These are phyloP conservation scores for Dendrobium officinale DNA, from an alignment of 106 monocot species.

Conservation along the genomic window DNA sequence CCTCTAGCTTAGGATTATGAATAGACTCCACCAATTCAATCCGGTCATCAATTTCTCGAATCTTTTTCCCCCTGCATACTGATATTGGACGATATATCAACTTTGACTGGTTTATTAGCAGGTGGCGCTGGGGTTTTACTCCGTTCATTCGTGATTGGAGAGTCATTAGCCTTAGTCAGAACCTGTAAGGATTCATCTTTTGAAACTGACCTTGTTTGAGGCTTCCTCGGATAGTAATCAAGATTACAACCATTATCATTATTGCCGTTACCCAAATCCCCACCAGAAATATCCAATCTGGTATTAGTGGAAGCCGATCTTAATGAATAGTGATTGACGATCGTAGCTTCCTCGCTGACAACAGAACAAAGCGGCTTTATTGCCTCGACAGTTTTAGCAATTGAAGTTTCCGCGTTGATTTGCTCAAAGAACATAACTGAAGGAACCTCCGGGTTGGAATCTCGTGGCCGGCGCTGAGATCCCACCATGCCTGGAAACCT, in stretches of 20 bases:
- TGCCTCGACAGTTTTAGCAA: background rate
- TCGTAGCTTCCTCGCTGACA: background rate
- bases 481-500: background rate
- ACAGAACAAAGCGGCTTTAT: background rate
- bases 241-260: background rate
- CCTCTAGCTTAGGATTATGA: background rate
- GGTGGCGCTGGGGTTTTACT: background rate
- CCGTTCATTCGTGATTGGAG: background rate
- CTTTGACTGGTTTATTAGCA: background rate
- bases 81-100: background rate
- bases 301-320: background rate
- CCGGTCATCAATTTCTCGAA: background rate
- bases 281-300: background rate
- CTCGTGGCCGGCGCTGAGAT: background rate
- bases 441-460: background rate
- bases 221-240: background rate
- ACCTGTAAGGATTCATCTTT: background rate
- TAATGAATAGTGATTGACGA: background rate
- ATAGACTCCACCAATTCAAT: background rate
- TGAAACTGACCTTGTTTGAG: background rate
- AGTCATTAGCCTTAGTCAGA: background rate
- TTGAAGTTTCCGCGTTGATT: background rate
- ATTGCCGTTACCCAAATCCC: background rate
- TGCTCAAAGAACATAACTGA: background rate
- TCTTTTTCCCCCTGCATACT: background rate